Base-by-base conservation (phyloP, 306 rosid species). In the Luffa aegyptiaca region DNA sequence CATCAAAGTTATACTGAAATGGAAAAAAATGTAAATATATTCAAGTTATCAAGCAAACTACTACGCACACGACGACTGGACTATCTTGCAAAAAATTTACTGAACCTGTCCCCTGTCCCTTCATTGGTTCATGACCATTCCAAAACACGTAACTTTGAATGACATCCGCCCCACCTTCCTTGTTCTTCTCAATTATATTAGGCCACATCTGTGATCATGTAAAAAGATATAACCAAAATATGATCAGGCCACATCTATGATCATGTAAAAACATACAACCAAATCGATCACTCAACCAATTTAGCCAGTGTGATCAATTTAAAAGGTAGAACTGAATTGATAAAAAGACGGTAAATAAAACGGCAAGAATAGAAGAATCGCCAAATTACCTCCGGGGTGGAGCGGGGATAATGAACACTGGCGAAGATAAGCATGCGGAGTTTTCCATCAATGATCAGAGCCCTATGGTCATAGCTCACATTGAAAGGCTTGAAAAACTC, bases 21-120 rank as follows among this genome's bases (percentile, higher is more conserved):
- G 31, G 75, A 75, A 51, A 26, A 26, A 26, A 26, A 26, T 26
- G 31, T 26, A 26, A 26, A 26, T 26, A 26, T 26, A 26, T 26
- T 56, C 44, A 16, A 53, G 59, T 53, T 16, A 73, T 8, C 39
- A 73, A 18, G 36, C 48, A 16, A 49, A 12, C 51, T 65, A 77
- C 31, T 16, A 80, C 21, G 56, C 71, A 36, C 44, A 78, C 37
- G 69, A 52, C 55, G 45, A 51, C 14, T 36, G 26, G 8, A 26
- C 55, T 48, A 14, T 16, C 6, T 75, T 36, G 48, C 55, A 77
- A 74, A 55, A 36, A 26, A 63, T 14, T 77, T 31, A 78, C 31
- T 33, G 79, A 80, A 93, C 97, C 98, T 93, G 93, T 87, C 98
- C 96, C 97, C 98, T 93, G 93, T 87, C 98, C 96, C 86, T 85